Evolutionary conservation across 257 asterid genomes (phyloP).

Genomic region (Echites panduratus): DNA sequence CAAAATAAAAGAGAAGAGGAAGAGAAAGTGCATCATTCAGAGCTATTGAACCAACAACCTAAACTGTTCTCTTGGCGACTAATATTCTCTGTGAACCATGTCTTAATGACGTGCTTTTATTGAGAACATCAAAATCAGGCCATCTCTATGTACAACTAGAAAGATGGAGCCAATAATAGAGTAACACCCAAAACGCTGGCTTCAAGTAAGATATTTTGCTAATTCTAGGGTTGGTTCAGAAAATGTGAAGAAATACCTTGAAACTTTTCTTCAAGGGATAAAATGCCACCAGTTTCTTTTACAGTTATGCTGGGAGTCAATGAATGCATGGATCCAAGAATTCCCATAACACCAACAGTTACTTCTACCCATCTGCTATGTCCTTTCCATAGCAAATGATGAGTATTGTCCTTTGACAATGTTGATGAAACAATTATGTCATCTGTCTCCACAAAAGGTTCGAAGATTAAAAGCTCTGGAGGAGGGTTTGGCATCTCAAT

Average conservation of each 20-base stretch:
- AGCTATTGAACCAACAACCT: background rate
- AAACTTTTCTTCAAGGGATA: slow-evolving; percentile 88
- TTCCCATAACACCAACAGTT: slow-evolving; percentile 81
- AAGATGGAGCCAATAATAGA: background rate
- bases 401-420: slow-evolving; percentile 37
- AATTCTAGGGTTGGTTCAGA: background rate
- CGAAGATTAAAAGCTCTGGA: slow-evolving; percentile 67
- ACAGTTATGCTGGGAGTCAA: slow-evolving; percentile 87
- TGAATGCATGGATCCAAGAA: slow-evolving; percentile 65
- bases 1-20: background rate
- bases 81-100: background rate
- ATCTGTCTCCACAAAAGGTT: slow-evolving; percentile 83
- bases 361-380: slow-evolving; percentile 86
- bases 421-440: slow-evolving; percentile 57
- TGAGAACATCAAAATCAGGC: background rate
- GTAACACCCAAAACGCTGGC: background rate
- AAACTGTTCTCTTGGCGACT: background rate
- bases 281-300: slow-evolving; percentile 78
- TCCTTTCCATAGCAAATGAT: slow-evolving; percentile 66
- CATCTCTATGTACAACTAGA: background rate
- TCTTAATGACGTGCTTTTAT: background rate
- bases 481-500: slow-evolving; percentile 91
- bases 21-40: background rate
- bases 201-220: background rate
- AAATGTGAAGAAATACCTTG: slow-evolving; percentile 45